Conservation (phyloP, 768 basidiomycete genomes). For the Fomitopsis serialis region DNA sequence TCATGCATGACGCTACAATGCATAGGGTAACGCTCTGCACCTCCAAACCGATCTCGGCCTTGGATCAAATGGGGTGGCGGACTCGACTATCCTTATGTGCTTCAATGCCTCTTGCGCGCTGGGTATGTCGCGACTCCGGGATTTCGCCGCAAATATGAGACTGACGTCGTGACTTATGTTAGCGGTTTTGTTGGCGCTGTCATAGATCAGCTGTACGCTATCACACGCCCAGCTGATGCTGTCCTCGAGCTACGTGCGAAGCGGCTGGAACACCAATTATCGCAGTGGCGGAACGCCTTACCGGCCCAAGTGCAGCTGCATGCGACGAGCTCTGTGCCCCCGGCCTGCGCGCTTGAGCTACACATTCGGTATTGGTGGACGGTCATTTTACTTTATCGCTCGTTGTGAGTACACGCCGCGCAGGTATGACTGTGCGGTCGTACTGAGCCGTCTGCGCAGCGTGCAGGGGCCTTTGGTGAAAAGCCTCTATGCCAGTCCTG, state of each 20-base stretch:
- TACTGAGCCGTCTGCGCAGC: not conserved
- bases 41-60: not conserved
- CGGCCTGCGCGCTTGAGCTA: constrained; percentile 62
- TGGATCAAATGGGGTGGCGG: not conserved
- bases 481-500: not conserved
- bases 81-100: constrained; percentile 45
- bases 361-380: constrained; percentile 86
- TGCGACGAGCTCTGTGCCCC: constrained; percentile 36
- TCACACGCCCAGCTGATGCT: constrained; percentile 48
- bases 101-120: constrained; percentile 65
- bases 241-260: constrained; percentile 52
- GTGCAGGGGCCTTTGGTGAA: not conserved
- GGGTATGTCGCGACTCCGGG: constrained; percentile 37
- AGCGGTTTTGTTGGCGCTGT: constrained; percentile 65
- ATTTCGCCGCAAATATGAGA: not conserved
- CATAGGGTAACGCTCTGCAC: no score
- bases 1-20: no score
- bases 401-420: constrained; percentile 54
- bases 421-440: not conserved
- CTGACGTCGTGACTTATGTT: constrained; percentile 23
- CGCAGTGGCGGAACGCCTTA: constrained; percentile 40
- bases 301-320: constrained; percentile 63
- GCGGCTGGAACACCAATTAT: constrained; percentile 63
- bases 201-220: constrained; percentile 64
- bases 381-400: constrained; percentile 67